These are phyloP conservation scores for Miscanthus lutarioriparius DNA, from an alignment of 176 grass and related monocot genomes.

Conservation along the genomic window DNA sequence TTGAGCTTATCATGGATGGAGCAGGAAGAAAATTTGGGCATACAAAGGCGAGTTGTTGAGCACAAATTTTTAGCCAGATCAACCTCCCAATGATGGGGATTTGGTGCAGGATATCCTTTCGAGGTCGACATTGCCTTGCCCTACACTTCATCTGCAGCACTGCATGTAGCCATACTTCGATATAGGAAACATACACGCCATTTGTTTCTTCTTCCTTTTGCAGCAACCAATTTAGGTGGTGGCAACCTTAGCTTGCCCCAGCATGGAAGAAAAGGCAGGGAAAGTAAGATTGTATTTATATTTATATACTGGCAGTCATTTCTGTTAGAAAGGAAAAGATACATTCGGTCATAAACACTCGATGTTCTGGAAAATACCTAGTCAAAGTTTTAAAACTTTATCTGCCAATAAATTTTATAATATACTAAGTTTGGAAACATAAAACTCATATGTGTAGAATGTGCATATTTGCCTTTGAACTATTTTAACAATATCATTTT, in stretches of 20 bases:
- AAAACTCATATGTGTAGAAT: not conserved
- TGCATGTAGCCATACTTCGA: conserved; percentile 25
- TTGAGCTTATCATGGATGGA: conserved; percentile 37
- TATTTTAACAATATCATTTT: no score
- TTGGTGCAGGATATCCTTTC: conserved; percentile 38
- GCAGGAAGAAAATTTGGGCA: not conserved
- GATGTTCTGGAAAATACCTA: not conserved
- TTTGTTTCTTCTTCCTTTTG: conserved; percentile 11
- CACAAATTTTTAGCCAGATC: conserved; percentile 2
- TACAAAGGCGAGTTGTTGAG: conserved; percentile 1
- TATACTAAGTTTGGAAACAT: not conserved
- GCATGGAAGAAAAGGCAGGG: conserved; percentile 2
- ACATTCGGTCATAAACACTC: not conserved
- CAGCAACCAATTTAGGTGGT: conserved; percentile 38
- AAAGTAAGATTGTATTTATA: not conserved
- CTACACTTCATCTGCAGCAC: conserved; percentile 41
- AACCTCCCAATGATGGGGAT: conserved; percentile 45
- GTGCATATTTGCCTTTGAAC: not conserved
- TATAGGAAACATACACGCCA: conserved; percentile 22
- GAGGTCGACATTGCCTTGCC: conserved; percentile 40
- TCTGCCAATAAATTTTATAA: not conserved
- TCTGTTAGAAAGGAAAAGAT: not conserved
- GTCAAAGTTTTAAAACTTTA: not conserved
- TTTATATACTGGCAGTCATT: not conserved
- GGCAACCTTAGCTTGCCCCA: conserved; percentile 28